phyloP scores from a whole-genome alignment of 257 asterid genomes.

The Ehretia macrophylla region DNA sequence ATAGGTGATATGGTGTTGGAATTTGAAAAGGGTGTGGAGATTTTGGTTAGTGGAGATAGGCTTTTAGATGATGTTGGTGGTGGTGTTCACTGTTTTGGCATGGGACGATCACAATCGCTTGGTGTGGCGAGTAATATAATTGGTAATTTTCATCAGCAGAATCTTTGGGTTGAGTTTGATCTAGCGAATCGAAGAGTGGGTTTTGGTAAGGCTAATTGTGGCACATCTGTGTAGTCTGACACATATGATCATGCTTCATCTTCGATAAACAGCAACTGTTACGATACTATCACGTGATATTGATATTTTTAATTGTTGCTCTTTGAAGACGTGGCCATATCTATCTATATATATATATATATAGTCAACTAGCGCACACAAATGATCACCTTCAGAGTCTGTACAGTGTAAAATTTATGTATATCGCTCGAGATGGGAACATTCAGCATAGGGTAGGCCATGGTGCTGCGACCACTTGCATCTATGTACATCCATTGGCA shows the following conservation, averaged over 20 bases:
- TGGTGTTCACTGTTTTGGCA: constrained; percentile 63
- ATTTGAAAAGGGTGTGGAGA: constrained; percentile 57
- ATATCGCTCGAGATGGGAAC: too few species aligned
- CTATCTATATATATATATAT: too few species aligned
- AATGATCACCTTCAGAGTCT: background rate
- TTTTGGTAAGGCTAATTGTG: constrained; percentile 64
- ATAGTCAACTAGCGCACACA: too few species aligned
- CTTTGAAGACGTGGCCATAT: background rate
- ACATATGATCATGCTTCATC: constrained; percentile 12
- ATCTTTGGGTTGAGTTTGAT: constrained; percentile 92
- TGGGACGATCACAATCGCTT: constrained; percentile 71
- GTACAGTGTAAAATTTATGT: constrained; percentile 1
- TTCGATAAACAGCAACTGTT: constrained; percentile 17
- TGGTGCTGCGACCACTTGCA: too few species aligned
- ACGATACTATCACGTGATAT: constrained; percentile 4
- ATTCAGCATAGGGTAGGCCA: too few species aligned
- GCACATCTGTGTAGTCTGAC: constrained; percentile 23
- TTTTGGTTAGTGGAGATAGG: constrained; percentile 37
- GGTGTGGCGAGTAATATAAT: constrained; percentile 68
- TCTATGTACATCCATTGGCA: constrained; percentile 2
- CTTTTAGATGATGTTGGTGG: constrained; percentile 50
- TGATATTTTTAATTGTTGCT: constrained; percentile 4
- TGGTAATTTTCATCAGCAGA: constrained; percentile 87
- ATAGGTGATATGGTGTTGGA: constrained; percentile 59
- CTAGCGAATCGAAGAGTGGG: constrained; percentile 48